Percentiles rank a stretch among this genome's conserved stretches.
Conservation (phyloP, 257 asterid genomes). For the Solanum pimpinellifolium region DNA sequence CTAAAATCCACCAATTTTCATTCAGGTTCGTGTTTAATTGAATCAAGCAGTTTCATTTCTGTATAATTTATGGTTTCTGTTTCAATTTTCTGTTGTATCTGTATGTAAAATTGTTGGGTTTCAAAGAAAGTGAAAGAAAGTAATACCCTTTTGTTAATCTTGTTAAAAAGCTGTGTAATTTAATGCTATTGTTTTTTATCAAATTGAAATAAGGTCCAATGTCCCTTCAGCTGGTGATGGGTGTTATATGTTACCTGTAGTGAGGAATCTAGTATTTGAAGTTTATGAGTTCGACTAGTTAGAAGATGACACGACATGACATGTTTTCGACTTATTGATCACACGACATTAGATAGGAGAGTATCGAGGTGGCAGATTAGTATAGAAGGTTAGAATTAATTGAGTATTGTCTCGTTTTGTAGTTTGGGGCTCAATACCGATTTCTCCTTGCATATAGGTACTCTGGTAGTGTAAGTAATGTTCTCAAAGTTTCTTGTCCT, state of each 20-base stretch:
- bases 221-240: not conserved
- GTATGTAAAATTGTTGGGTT: not conserved
- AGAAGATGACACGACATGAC: not conserved
- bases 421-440: not conserved
- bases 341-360: not conserved
- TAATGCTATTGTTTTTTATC: not conserved
- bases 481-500: not conserved
- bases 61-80: not conserved
- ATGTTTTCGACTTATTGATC: not conserved
- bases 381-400: not conserved
- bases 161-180: not conserved
- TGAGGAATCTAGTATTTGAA: not conserved
- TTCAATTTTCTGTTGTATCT: not conserved
- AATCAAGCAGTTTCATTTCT: not conserved
- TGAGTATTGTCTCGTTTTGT: not conserved
- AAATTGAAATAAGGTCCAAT: not conserved
- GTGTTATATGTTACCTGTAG: not conserved
- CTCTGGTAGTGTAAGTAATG: not conserved
- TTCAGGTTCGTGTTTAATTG: conserved; percentile 29
- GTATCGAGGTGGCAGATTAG: not conserved
- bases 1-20: conserved; percentile 19
- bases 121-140: not conserved
- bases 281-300: not conserved
- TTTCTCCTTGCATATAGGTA: not conserved
- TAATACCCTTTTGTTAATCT: not conserved